Percentiles rank a stretch among this genome's conserved stretches.
These are phyloP conservation scores for Allomyces javanicus DNA, from an alignment of 192 early-diverging fungal genomes.

Conservation along the genomic window DNA sequence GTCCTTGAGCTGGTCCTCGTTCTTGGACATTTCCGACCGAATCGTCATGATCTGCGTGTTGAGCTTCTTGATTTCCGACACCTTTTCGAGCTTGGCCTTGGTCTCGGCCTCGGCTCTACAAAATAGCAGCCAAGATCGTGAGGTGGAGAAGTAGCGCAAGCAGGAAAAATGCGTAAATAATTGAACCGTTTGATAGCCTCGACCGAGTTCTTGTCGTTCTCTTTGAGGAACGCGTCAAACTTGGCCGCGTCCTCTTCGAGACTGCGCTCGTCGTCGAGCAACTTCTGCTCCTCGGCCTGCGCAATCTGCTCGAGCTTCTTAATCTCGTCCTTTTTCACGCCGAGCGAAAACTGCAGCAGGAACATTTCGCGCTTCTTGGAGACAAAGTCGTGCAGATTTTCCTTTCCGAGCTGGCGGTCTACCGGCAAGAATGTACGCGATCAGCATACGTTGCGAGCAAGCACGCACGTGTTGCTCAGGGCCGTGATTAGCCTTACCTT, in stretches of 20 bases:
- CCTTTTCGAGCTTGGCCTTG: constrained; percentile 36
- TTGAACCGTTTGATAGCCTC: constrained; percentile 31
- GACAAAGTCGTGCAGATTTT: constrained; percentile 35
- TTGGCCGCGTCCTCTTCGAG: constrained; percentile 39
- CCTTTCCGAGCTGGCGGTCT: constrained; percentile 31
- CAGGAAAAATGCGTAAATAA: not conserved
- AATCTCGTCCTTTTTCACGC: constrained; percentile 36
- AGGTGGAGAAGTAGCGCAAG: no score
- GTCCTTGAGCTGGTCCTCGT: constrained; percentile 39
- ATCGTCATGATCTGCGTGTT: constrained; percentile 36
- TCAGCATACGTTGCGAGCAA: not conserved
- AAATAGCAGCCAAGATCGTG: no score
- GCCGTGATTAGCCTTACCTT: constrained; percentile 15
- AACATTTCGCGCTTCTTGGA: constrained; percentile 41
- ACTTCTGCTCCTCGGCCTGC: constrained; percentile 35
- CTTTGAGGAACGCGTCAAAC: constrained; percentile 38
- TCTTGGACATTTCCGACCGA: constrained; percentile 35
- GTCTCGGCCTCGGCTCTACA: constrained; percentile 37
- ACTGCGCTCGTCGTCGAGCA: constrained; percentile 35
- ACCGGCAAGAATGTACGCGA: constrained; percentile 2
- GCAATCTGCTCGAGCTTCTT: constrained; percentile 35
- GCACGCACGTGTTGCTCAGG: not conserved
- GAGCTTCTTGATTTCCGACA: constrained; percentile 38
- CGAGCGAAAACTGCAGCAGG: constrained; percentile 34
- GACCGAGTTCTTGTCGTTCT: constrained; percentile 40